These are phyloP conservation scores for Monosporascus sp. DNA, from an alignment of 2,329 filamentous ascomycete species.

Conservation along the genomic window DNA sequence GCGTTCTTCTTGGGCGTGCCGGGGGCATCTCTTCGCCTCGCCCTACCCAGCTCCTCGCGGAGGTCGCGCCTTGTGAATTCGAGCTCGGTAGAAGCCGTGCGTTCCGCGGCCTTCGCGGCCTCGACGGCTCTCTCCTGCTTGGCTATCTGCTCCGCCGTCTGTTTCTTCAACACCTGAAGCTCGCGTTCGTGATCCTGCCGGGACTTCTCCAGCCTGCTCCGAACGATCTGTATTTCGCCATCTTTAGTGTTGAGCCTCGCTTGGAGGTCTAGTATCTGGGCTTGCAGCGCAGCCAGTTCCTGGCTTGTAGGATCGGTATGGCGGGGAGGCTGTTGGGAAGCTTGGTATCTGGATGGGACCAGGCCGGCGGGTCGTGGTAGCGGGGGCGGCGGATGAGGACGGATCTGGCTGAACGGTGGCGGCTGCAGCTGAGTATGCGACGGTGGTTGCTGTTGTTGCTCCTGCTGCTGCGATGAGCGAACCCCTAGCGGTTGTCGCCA, in stretches of 20 bases:
- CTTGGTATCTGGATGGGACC: constrained; percentile 29
- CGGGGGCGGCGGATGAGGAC: constrained; percentile 31
- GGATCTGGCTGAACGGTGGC: constrained; percentile 37
- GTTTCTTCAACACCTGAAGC: constrained; percentile 55
- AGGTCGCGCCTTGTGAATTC: constrained; percentile 70
- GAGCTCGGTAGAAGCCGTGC: constrained; percentile 62
- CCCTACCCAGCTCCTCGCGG: constrained; percentile 48
- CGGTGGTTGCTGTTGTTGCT: constrained; percentile 1
- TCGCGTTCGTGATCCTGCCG: constrained; percentile 58
- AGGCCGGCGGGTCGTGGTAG: constrained; percentile 22
- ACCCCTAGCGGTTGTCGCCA: neutral
- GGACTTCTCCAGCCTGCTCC: constrained; percentile 60
- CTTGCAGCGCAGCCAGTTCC: constrained; percentile 43
- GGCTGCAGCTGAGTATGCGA: constrained; percentile 6
- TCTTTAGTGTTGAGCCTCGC: constrained; percentile 56
- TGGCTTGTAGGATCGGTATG: constrained; percentile 23
- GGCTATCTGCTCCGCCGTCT: constrained; percentile 58
- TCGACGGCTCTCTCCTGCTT: constrained; percentile 62
- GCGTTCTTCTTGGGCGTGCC: constrained; percentile 58
- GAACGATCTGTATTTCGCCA: constrained; percentile 71
- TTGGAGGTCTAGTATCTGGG: constrained; percentile 47
- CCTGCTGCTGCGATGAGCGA: constrained; percentile 11
- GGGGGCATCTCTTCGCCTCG: constrained; percentile 40
- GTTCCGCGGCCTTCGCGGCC: constrained; percentile 57
- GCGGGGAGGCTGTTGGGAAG: constrained; percentile 28